Percentiles rank a stretch among this genome's conserved stretches.
Conservation (phyloP, 2,329 filamentous ascomycete genomes). For the Coniochaeta pulveracea region DNA sequence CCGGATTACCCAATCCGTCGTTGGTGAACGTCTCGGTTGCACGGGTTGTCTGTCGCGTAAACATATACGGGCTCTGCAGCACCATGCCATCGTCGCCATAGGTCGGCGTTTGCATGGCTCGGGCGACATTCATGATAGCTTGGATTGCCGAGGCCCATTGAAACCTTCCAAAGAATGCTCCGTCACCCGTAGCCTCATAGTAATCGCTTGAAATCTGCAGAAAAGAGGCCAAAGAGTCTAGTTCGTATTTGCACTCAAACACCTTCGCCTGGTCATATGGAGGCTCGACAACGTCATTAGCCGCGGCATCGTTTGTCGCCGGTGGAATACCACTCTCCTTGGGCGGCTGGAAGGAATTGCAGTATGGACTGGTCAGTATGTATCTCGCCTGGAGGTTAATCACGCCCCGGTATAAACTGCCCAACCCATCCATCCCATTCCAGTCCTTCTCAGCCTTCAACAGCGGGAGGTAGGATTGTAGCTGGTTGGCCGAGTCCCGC, state of each 20-base stretch:
- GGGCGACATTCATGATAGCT: conserved; percentile 56
- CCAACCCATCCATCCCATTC: conserved; percentile 46
- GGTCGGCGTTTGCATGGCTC: conserved; percentile 62
- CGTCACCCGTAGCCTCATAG: conserved; percentile 60
- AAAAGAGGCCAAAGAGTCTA: conserved; percentile 83
- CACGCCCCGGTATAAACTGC: conserved; percentile 58
- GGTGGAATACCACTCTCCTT: conserved; percentile 57
- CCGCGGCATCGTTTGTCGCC: conserved; percentile 42
- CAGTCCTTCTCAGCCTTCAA: conserved; percentile 29
- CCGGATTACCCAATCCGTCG: conserved; percentile 66
- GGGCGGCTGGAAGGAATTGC: conserved; percentile 90
- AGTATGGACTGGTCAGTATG: conserved; percentile 62
- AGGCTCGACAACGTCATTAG: conserved; percentile 51
- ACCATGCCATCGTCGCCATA: conserved; percentile 52
- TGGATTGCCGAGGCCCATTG: conserved; percentile 65
- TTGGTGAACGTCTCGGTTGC: conserved; percentile 76
- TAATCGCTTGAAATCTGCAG: conserved; percentile 74
- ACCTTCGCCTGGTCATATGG: conserved; percentile 57
- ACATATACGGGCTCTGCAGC: conserved; percentile 56
- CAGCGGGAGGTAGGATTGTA: conserved; percentile 61
- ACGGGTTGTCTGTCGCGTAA: conserved; percentile 58
- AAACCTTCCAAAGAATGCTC: conserved; percentile 58
- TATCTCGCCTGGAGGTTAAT: conserved; percentile 71
- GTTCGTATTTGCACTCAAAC: conserved; percentile 94
- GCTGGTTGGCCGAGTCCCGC: conserved; percentile 45